Conservation (phyloP, 768 basidiomycete genomes). For the Suillus alpinus region DNA sequence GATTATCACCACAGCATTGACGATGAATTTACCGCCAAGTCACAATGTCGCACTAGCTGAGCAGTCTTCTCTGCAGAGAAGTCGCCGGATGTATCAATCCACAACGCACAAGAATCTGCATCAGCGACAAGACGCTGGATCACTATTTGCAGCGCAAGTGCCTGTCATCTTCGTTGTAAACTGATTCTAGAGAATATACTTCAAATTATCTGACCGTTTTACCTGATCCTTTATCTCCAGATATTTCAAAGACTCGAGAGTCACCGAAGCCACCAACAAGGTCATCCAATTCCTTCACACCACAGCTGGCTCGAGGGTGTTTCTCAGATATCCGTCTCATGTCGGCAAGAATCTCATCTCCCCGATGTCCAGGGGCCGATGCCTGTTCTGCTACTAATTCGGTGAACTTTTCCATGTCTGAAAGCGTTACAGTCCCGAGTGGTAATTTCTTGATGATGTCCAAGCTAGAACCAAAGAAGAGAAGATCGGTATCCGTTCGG, state of each 20-base stretch:
- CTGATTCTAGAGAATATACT: not conserved
- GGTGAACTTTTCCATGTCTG: slow-evolving; percentile 44
- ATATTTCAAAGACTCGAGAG: slow-evolving; percentile 61
- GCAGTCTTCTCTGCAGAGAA: slow-evolving; percentile 53
- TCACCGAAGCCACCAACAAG: slow-evolving; percentile 50
- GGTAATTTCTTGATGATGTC: slow-evolving; percentile 54
- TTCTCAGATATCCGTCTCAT: slow-evolving; percentile 21
- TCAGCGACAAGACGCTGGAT: slow-evolving; percentile 47
- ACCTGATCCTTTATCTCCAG: slow-evolving; percentile 62
- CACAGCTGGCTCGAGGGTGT: slow-evolving; percentile 23
- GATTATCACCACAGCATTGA: not conserved
- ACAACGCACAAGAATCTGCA: slow-evolving; percentile 43
- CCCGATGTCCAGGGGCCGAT: slow-evolving; percentile 41
- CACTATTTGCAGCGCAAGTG: slow-evolving; percentile 56
- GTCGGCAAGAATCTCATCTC: slow-evolving; percentile 24
- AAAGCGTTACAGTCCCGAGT: slow-evolving; percentile 43
- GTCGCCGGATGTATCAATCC: slow-evolving; percentile 74
- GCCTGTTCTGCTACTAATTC: slow-evolving; percentile 38
- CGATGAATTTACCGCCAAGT: slow-evolving; percentile 22
- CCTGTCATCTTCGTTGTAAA: slow-evolving; percentile 36
- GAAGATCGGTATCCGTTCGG: slow-evolving; percentile 54
- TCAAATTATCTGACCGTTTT: slow-evolving; percentile 56
- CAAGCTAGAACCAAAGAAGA: slow-evolving; percentile 46
- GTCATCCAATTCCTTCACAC: slow-evolving; percentile 49
- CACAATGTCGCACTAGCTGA: slow-evolving; percentile 32